phyloP scores from a whole-genome alignment of 768 basidiomycete genomes.

The Termitomyces sp. region DNA sequence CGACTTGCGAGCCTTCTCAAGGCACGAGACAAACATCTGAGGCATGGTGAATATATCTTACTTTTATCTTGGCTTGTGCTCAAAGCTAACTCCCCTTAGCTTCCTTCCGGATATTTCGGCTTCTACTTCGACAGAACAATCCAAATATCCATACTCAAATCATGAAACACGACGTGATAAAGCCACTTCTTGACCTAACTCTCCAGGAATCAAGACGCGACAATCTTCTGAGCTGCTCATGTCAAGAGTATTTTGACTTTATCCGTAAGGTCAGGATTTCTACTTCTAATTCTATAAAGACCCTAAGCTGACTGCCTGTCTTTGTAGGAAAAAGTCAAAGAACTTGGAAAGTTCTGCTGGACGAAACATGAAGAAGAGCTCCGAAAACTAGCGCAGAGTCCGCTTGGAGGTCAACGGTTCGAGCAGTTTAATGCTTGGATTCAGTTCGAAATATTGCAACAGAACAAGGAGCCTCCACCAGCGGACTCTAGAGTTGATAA shows the following conservation, averaged over 20 bases:
- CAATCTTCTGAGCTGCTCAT: constrained; percentile 90
- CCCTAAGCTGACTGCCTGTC: not conserved
- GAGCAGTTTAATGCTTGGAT: constrained; percentile 53
- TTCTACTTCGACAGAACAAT: constrained; percentile 80
- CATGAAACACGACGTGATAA: constrained; percentile 79
- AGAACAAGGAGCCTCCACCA: constrained; percentile 74
- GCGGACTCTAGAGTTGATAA: constrained; percentile 42
- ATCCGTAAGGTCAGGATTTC: constrained; percentile 69
- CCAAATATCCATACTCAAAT: constrained; percentile 67
- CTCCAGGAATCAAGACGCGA: constrained; percentile 78
- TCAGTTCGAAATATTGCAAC: constrained; percentile 69
- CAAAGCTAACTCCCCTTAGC: constrained; percentile 38
- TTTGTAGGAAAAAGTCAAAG: constrained; percentile 79
- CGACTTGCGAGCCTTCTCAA: constrained; percentile 75
- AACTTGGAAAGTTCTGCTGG: constrained; percentile 81
- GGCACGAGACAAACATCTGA: constrained; percentile 85
- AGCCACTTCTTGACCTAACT: constrained; percentile 81
- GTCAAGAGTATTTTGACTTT: constrained; percentile 92
- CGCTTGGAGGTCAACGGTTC: constrained; percentile 63
- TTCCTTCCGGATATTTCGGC: constrained; percentile 87
- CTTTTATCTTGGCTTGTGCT: constrained; percentile 8
- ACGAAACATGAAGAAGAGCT: constrained; percentile 63
- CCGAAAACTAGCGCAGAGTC: constrained; percentile 53
- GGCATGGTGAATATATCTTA: constrained; percentile 61
- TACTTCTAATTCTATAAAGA: not conserved